Conservation (phyloP, 768 basidiomycete genomes). For the Lepiota subincarnata region DNA sequence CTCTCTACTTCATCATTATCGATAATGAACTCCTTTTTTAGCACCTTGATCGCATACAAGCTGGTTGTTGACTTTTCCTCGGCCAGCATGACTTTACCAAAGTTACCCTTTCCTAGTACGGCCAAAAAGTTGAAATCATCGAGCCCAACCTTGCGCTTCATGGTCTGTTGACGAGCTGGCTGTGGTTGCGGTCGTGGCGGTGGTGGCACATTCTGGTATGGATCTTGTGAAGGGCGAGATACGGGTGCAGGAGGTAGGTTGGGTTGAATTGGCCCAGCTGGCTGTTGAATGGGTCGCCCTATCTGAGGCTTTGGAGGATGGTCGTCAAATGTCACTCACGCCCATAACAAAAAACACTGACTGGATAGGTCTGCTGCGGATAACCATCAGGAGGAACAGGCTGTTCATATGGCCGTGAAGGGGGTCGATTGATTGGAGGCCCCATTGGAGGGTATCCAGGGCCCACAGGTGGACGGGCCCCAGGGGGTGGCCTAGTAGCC, state of each 20-base stretch:
- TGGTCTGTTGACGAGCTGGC: conserved; percentile 38
- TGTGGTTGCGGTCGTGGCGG: conserved; percentile 28
- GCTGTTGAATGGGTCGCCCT: conserved; percentile 5
- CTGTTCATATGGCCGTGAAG: conserved; percentile 23
- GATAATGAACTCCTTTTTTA: conserved; percentile 99
- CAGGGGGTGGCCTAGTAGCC: conserved; percentile 36
- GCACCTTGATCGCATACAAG: conserved; percentile 98
- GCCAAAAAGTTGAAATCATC: conserved; percentile 99
- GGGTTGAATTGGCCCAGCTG: conserved; percentile 25
- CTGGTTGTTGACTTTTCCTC: conserved; percentile 92
- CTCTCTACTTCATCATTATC: conserved; percentile 99
- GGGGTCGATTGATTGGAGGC: conserved; percentile 22
- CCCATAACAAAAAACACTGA: conserved; percentile 1
- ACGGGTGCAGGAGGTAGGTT: conserved; percentile 9
- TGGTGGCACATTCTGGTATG: conserved; percentile 14
- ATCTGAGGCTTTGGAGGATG: neutral
- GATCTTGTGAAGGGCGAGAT: conserved; percentile 11
- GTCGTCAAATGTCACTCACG: neutral
- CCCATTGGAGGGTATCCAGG: conserved; percentile 42
- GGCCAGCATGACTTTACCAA: conserved; percentile 99
- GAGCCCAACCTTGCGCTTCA: conserved; percentile 85
- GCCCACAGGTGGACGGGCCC: conserved; percentile 38
- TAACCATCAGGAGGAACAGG: conserved; percentile 22
- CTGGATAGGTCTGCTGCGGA: conserved; percentile 20
- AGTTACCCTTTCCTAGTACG: conserved; percentile 98